A percentile compares a stretch with the other conserved stretches of the same genome.
Evolutionary conservation across 495 filamentous ascomycete species (phyloP).

Genomic region (Penicillium lividum): DNA sequence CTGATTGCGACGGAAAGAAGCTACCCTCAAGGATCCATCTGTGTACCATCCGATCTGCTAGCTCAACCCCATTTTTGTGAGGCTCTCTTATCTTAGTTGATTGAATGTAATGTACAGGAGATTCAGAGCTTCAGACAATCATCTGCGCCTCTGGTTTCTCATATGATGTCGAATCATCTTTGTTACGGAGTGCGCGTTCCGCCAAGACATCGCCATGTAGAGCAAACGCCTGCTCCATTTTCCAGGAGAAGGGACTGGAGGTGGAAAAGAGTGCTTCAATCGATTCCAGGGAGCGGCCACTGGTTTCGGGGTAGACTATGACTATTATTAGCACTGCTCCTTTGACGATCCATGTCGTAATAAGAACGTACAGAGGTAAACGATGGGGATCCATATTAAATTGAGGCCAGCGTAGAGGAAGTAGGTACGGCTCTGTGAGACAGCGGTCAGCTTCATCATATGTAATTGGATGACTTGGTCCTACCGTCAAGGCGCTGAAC

Average conservation of each 20-base stretch:
- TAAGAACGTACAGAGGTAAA: conserved; percentile 41
- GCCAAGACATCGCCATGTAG: conserved; percentile 36
- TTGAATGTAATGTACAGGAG: not conserved
- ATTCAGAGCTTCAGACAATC: not conserved
- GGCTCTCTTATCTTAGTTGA: not conserved
- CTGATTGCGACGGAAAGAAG: not conserved
- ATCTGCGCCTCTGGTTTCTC: not conserved
- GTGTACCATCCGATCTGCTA: not conserved
- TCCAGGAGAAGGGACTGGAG: conserved; percentile 38
- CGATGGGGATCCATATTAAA: conserved; percentile 52
- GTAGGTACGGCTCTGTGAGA: conserved; percentile 44
- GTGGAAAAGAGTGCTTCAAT: conserved; percentile 56
- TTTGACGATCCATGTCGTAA: not conserved
- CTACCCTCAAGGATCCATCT: not conserved
- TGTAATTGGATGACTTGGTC: not conserved
- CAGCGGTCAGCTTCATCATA: conserved; percentile 8
- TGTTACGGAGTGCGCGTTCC: conserved; percentile 19
- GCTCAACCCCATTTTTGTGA: not conserved
- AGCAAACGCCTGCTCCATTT: conserved; percentile 40
- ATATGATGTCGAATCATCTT: not conserved
- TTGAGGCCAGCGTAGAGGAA: conserved; percentile 57
- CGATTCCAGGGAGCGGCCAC: conserved; percentile 56
- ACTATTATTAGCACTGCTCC: not conserved
- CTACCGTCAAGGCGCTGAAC: conserved; percentile 37
- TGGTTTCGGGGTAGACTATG: conserved; percentile 57